phyloP scores from a whole-genome alignment of 2,329 filamentous ascomycete species.

The Penicillium sp. region DNA sequence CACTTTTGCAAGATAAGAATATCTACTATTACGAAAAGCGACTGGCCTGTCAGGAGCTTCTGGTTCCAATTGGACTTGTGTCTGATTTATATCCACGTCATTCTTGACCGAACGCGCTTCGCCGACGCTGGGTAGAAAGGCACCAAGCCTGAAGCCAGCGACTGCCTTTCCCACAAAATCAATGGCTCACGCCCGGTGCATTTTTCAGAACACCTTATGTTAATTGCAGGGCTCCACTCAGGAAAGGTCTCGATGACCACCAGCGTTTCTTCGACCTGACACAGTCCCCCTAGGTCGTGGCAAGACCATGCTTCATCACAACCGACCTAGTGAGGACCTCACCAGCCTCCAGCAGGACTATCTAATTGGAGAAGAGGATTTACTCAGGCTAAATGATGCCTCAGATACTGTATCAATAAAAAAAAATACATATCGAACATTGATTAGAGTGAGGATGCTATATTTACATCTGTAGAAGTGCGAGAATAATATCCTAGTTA shows the following conservation, averaged over 20 bases:
- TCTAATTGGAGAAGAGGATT: background rate
- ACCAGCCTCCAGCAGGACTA: background rate
- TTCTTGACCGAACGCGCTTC: background rate
- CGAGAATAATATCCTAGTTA: constrained; percentile 19
- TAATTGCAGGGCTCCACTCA: background rate
- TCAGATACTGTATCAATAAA: background rate
- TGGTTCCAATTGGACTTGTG: too few species aligned
- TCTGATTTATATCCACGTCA: background rate
- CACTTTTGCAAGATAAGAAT: background rate
- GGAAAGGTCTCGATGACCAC: too few species aligned
- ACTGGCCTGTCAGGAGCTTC: background rate
- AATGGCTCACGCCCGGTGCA: background rate
- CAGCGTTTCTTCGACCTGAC: background rate
- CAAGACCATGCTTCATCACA: background rate
- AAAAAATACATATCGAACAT: background rate
- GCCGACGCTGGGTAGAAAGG: background rate
- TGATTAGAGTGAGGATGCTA: constrained; percentile 27
- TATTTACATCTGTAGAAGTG: constrained; percentile 19
- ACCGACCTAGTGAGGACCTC: background rate
- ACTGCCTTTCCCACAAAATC: background rate
- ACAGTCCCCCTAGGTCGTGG: background rate
- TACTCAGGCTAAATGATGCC: background rate
- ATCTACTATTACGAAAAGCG: background rate
- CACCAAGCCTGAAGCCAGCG: background rate
- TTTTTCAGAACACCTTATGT: background rate